Base-by-base conservation (phyloP, 768 basidiomycete genomes). In the Agrocybe praecox region DNA sequence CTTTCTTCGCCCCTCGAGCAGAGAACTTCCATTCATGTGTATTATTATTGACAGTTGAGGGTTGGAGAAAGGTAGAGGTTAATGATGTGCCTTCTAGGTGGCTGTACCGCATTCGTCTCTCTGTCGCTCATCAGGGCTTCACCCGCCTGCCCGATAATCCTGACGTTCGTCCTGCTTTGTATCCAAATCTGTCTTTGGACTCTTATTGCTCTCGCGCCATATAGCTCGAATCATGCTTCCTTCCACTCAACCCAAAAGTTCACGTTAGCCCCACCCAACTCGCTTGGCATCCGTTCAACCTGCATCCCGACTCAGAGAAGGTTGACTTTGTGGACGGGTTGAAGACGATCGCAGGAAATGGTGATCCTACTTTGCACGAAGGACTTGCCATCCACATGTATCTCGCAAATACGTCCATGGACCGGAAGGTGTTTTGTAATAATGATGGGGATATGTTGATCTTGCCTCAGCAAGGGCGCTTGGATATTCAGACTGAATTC, bases 401-500 rank as follows among this genome's bases (percentile, higher is more conserved):
- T 65, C 72, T 79, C 2, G 82, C 83, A 22, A 87, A 85, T 64
- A 62, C 73, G 40, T 82, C 83, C 5, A 88, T 88, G 86, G 79
- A 72, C 34, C 83, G 80, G 53, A 77, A 73, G 62, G 86, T 85
- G 2, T 86, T 86, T 67, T 79, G 78, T 58, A 83, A 85, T 64
- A 83, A 76, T 46, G 86, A 88, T 59, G 86, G 87, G 7, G 86
- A 88, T 67, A 81, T 87, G 75, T 69, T 88, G 65, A 83, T 89
- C 63, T 71, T 88, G 17, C 87, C 87, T 9, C 81, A 87, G 65
- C 77, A 82, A 63, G 87, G 87, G 6, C 75, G 85, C 12, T 69
- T 89, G 59, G 86, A 88, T 64, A 80, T 89, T 44, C 86, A 86
- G 68, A 88, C 87, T 2, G 87, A 89, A 67, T 81, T 85, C 58